Percentiles rank a stretch among this genome's conserved stretches.
These are phyloP conservation scores for Cryptosporidium parvum DNA, from an alignment of 169 alveolate genomes.

Conservation along the genomic window DNA sequence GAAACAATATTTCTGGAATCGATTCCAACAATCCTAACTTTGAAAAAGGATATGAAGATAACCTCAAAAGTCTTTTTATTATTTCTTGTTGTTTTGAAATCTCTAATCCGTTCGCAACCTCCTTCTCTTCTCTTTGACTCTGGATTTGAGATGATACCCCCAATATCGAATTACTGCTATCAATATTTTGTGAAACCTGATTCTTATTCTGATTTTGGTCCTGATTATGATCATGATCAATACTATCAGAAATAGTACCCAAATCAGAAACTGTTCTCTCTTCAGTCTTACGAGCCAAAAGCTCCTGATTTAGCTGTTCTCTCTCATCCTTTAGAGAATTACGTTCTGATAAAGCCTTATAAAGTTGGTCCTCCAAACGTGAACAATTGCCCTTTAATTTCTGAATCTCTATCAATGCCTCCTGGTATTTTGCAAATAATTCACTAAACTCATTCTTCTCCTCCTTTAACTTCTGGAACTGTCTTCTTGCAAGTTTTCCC, in stretches of 20 bases:
- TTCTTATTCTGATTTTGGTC: not conserved
- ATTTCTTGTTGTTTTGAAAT: conserved; percentile 1
- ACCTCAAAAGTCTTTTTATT: conserved; percentile 37
- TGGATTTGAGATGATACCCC: not conserved
- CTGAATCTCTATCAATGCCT: conserved; percentile 83
- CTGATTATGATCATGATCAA: not conserved
- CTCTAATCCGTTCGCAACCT: not conserved
- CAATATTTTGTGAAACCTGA: not conserved
- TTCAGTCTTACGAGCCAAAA: not conserved
- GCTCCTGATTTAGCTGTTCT: conserved; percentile 63
- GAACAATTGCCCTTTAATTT: conserved; percentile 82
- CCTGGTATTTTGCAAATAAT: conserved; percentile 78
- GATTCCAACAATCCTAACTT: conserved; percentile 50
- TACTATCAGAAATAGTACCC: not conserved
- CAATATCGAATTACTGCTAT: not conserved
- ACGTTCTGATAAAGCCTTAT: conserved; percentile 76
- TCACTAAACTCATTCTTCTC: conserved; percentile 82
- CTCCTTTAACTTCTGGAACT: conserved; percentile 81
- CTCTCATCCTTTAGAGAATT: conserved; percentile 80
- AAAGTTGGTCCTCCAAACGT: conserved; percentile 83
- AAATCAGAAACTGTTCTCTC: not conserved
- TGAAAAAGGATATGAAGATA: conserved; percentile 65
- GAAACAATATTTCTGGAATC: conserved; percentile 31
- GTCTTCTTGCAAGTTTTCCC: conserved; percentile 83
- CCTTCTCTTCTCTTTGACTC: not conserved